Base-by-base conservation (phyloP, 2,329 filamentous ascomycete species). In the Fusarium abutilonis region DNA sequence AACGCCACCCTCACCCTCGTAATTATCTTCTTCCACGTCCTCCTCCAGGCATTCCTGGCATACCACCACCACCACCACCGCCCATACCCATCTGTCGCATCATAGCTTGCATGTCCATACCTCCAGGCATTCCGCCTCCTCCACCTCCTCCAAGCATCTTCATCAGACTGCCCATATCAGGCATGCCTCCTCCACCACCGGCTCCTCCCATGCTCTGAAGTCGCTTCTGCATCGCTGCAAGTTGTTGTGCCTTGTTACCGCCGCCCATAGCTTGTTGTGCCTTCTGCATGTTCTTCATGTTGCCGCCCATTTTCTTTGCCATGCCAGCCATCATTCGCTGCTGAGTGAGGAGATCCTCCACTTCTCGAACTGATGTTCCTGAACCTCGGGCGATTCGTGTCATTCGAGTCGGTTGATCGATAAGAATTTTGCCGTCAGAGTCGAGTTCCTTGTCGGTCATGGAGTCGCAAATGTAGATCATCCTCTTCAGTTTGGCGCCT, bases 261-360 rank as follows among this genome's bases (percentile, higher is more conserved):
- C 93, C 93, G 26, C 89, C 91, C 88, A 97, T 92, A 63, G 91
- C 92, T 52, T 90, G 90, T 77, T 98, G 93, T 1, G 93, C 93
- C 47, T 89, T 88, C 76, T 97, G 92, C 89, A 98, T 96, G 74
- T 97, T 96, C 80, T 95, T 95, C 90, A 97, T 96, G 75, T 92
- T 93, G 35, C 93, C 93, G 55, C 95, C 94, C 87, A 99, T 96
- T 81, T 96, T 96, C 88, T 98, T 99, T 44, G 95, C 95, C 93
- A 99, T 97, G 56, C 92, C 92, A 1, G 92, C 91, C 95, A 99
- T 99, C 91, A 98, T 97, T 69, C 92, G 89, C 76, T 98, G 94
- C 78, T 99, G 95, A 0, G 93, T 97, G n/a, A 99, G 85, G 7
- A 99, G 82, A 72, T 99, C 95, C 77, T 99, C 95, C 14, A 99